phyloP scores from a whole-genome alignment of 768 basidiomycete species.

The Polyporus arcularius region DNA sequence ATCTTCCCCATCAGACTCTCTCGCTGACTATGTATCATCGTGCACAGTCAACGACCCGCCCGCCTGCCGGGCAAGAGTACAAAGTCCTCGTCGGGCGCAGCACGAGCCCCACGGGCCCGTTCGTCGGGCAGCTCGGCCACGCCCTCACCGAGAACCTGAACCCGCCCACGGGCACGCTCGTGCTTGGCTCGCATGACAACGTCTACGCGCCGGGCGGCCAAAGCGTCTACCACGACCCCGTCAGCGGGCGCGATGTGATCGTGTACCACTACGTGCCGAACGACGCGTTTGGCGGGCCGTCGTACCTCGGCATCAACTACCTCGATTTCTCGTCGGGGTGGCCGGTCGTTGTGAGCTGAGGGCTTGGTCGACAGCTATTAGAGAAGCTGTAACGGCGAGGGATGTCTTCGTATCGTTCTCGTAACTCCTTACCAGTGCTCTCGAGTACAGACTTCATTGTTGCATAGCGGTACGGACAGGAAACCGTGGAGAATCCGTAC shows the following conservation, averaged over 20 bases:
- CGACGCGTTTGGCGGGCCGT: slow-evolving; percentile 2
- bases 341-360: slow-evolving; percentile 2
- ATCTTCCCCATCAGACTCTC: not conserved
- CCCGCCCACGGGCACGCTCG: slow-evolving; percentile 2
- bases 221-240: not conserved
- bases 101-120: not conserved
- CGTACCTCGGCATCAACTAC: slow-evolving; percentile 5
- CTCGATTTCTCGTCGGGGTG: slow-evolving; percentile 2
- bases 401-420: no score
- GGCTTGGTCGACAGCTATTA: not conserved
- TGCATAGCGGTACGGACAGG: no score
- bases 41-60: not conserved
- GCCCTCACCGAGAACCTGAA: not conserved
- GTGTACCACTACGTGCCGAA: not conserved
- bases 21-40: not conserved
- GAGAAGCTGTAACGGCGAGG: no score
- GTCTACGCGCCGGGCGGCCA: slow-evolving; percentile 4
- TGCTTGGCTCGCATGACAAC: slow-evolving; percentile 5
- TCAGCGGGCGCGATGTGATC: not conserved
- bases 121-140: not conserved
- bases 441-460: no score
- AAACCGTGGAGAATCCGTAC: no score
- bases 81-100: slow-evolving; percentile 4
- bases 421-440: no score
- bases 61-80: slow-evolving; percentile 1